Evolutionary conservation across 225 moss, liverwort and hornwort species (phyloP).

Genomic region (Bryum argenteum): DNA sequence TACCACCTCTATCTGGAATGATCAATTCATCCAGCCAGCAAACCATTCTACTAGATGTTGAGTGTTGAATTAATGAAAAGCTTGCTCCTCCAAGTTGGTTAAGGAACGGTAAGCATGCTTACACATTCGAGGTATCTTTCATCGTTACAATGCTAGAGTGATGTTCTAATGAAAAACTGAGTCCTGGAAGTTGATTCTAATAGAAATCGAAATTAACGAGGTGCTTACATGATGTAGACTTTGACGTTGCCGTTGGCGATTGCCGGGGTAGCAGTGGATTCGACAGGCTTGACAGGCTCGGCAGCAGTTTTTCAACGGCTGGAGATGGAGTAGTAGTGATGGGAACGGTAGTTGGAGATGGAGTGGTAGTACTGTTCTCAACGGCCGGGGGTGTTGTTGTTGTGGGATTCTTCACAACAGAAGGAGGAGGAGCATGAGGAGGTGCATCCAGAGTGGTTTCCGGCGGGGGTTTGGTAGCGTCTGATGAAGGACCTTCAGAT

Average conservation of each 20-base stretch:
- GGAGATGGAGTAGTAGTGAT: slow-evolving; percentile 14
- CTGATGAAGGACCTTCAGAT: slow-evolving; percentile 34
- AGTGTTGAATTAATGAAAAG: neutral
- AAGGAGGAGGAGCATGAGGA: neutral
- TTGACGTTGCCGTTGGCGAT: slow-evolving; percentile 50
- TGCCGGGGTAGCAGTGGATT: slow-evolving; percentile 21
- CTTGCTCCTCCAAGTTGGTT: too few species aligned
- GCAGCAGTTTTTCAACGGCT: slow-evolving; percentile 18
- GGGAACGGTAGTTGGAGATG: neutral
- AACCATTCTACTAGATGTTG: too few species aligned
- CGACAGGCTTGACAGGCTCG: slow-evolving; percentile 15
- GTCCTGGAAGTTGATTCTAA: too few species aligned
- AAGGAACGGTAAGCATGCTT: too few species aligned
- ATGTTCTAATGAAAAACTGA: too few species aligned
- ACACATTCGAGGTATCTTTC: too few species aligned
- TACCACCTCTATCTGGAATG: neutral
- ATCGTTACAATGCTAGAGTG: too few species aligned
- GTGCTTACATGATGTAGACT: slow-evolving; percentile 75
- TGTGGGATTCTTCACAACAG: too few species aligned
- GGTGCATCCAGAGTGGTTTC: slow-evolving; percentile 2
- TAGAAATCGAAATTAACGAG: too few species aligned
- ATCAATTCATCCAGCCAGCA: too few species aligned
- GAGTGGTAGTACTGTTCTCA: neutral
- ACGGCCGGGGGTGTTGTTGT: neutral
- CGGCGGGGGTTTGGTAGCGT: slow-evolving; percentile 12